Conservation (phyloP, 192 early-diverging fungal species). For the Rhizophagus sp. region DNA sequence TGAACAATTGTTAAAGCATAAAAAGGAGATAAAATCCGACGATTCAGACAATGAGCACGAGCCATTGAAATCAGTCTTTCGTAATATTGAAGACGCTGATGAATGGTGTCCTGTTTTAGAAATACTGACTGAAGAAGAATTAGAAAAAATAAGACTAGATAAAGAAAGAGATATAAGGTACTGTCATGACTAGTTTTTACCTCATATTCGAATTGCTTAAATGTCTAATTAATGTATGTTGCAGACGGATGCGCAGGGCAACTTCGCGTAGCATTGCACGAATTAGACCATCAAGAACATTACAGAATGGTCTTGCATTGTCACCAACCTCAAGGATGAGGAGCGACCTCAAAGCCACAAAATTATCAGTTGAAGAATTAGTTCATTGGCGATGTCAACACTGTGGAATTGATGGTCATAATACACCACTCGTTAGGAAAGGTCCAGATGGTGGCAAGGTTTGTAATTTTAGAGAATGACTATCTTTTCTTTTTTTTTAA, state of each 20-base stretch:
- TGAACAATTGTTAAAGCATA: constrained; percentile 68
- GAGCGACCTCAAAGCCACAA: neutral
- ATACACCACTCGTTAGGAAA: constrained; percentile 39
- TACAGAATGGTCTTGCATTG: neutral
- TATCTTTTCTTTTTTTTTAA: neutral
- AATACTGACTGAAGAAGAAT: constrained; percentile 56
- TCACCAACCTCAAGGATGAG: neutral
- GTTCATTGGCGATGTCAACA: constrained; percentile 43
- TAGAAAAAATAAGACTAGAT: constrained; percentile 59
- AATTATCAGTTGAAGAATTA: constrained; percentile 31
- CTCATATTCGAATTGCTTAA: neutral
- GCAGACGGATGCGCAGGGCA: constrained; percentile 44
- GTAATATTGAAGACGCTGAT: constrained; percentile 49
- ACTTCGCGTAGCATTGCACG: constrained; percentile 26
- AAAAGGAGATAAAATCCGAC: constrained; percentile 49
- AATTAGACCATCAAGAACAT: neutral
- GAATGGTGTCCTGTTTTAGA: constrained; percentile 58
- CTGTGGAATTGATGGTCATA: constrained; percentile 38
- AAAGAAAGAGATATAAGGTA: constrained; percentile 60
- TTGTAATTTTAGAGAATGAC: neutral
- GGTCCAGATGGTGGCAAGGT: constrained; percentile 45
- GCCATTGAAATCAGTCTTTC: constrained; percentile 46
- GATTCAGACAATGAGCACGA: constrained; percentile 47
- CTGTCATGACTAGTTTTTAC: neutral
- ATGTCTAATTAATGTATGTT: neutral